Evolutionary conservation across 208 protist species (phyloP).

Genomic region (Blechomonas ayalai): DNA sequence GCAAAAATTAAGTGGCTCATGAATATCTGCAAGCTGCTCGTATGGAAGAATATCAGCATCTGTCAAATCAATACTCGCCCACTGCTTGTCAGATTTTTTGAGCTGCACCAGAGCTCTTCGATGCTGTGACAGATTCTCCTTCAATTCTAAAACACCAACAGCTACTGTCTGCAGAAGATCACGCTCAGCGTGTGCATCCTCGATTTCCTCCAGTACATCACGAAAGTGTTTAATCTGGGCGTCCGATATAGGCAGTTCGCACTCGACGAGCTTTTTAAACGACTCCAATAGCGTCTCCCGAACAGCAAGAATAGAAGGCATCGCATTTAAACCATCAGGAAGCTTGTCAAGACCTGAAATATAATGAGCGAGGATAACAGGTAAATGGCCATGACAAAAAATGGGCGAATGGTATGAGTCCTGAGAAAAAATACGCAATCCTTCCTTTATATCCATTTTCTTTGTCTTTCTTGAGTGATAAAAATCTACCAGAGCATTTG

Average conservation of each 20-base stretch:
- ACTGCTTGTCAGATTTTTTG: constrained; percentile 25
- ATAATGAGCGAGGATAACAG: constrained; percentile 65
- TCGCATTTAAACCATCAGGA: constrained; percentile 78
- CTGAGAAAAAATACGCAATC: constrained; percentile 36
- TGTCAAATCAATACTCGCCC: constrained; percentile 22
- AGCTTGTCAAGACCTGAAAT: constrained; percentile 64
- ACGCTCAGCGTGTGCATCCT: constrained; percentile 48
- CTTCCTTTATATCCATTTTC: constrained; percentile 42
- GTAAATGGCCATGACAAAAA: constrained; percentile 81
- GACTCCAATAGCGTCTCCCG: constrained; percentile 67
- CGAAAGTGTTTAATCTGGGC: constrained; percentile 43
- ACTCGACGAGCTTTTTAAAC: constrained; percentile 58
- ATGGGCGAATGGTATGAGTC: constrained; percentile 32
- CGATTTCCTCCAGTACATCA: constrained; percentile 59
- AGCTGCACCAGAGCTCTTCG: constrained; percentile 36
- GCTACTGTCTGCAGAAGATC: constrained; percentile 76
- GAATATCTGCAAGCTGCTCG: constrained; percentile 53
- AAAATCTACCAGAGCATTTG: constrained; percentile 48
- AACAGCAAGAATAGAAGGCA: constrained; percentile 68
- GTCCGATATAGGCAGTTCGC: constrained; percentile 46
- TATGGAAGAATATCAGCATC: constrained; percentile 40
- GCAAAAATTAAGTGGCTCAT: constrained; percentile 54
- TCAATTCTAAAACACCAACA: constrained; percentile 74
- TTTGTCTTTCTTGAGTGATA: constrained; percentile 51
- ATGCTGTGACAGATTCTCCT: constrained; percentile 67